phyloP scores from a whole-genome alignment of 2,329 filamentous ascomycete genomes.

The Cladosporium oxysporum region DNA sequence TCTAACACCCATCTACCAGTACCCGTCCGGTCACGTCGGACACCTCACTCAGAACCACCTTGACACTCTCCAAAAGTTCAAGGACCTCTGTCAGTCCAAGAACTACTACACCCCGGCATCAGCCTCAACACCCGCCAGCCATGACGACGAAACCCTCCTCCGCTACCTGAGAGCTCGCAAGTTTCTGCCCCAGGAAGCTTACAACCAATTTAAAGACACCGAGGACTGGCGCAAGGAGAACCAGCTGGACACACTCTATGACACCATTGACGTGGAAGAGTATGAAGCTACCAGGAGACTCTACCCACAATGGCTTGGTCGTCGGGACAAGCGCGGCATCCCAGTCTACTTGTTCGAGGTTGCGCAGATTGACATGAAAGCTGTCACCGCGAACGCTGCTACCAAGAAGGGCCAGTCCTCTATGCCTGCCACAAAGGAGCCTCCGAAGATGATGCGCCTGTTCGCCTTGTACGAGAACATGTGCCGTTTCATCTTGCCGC shows the following conservation, averaged over 20 bases:
- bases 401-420: constrained; percentile 52
- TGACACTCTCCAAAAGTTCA: constrained; percentile 70
- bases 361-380: constrained; percentile 77
- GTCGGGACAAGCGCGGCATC: constrained; percentile 85
- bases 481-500: constrained; percentile 79
- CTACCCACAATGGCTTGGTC: constrained; percentile 94
- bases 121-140: constrained; percentile 51
- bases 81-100: constrained; percentile 63
- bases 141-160: constrained; percentile 74
- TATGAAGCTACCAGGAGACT: constrained; percentile 79
- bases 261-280: constrained; percentile 80
- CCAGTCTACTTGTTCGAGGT: constrained; percentile 92
- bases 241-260: constrained; percentile 75
- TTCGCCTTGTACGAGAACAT: constrained; percentile 95
- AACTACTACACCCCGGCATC: constrained; percentile 60
- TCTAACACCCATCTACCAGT: constrained; percentile 41
- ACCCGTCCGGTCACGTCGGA: constrained; percentile 77
- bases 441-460: constrained; percentile 76
- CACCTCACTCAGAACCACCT: constrained; percentile 72
- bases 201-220: constrained; percentile 81
- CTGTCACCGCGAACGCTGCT: constrained; percentile 76
- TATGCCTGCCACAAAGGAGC: constrained; percentile 63
- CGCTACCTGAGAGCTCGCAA: constrained; percentile 83
- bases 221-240: constrained; percentile 84
- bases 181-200: constrained; percentile 76